Percentiles rank a stretch among this genome's conserved stretches.
Evolutionary conservation across 2,329 filamentous ascomycete genomes (phyloP).

Genomic region (Colletotrichum eremochloae): DNA sequence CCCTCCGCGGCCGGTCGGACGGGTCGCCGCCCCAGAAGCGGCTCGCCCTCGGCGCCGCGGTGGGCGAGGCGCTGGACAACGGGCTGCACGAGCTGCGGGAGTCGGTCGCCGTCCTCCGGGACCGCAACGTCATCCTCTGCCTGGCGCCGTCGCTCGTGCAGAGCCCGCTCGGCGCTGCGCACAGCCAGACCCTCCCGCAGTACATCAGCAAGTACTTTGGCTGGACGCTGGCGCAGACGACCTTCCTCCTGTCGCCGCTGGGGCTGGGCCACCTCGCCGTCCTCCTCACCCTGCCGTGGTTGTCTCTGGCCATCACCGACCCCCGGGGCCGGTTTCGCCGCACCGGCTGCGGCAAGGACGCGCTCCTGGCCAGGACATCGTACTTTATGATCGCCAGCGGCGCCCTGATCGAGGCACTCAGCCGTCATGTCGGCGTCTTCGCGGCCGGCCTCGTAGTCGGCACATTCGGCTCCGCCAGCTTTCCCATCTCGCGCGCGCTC

Average conservation of each 20-base stretch:
- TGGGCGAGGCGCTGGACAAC: constrained; percentile 49
- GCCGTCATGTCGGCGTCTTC: constrained; percentile 51
- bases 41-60: constrained; percentile 35
- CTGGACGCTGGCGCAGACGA: constrained; percentile 58
- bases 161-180: constrained; percentile 53
- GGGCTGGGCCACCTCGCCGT: constrained; percentile 56
- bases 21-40: constrained; percentile 5
- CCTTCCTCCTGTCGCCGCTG: constrained; percentile 56
- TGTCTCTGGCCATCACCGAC: constrained; percentile 49
- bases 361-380: constrained; percentile 52
- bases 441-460: constrained; percentile 54
- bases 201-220: constrained; percentile 60
- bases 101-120: constrained; percentile 53
- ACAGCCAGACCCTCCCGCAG: constrained; percentile 54
- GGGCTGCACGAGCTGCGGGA: constrained; percentile 50
- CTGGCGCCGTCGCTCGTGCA: constrained; percentile 56
- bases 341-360: constrained; percentile 54
- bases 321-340: constrained; percentile 49
- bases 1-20: constrained; percentile 46
- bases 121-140: constrained; percentile 53
- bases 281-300: constrained; percentile 52
- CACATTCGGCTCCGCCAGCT: constrained; percentile 55
- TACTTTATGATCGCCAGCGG: constrained; percentile 51
- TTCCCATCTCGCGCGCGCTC: constrained; percentile 56
- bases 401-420: constrained; percentile 52